Evolutionary conservation across 768 basidiomycete genomes (phyloP), one percentile per base, ranked within the genome.

Genomic region (Nidularia pulvinata): DNA sequence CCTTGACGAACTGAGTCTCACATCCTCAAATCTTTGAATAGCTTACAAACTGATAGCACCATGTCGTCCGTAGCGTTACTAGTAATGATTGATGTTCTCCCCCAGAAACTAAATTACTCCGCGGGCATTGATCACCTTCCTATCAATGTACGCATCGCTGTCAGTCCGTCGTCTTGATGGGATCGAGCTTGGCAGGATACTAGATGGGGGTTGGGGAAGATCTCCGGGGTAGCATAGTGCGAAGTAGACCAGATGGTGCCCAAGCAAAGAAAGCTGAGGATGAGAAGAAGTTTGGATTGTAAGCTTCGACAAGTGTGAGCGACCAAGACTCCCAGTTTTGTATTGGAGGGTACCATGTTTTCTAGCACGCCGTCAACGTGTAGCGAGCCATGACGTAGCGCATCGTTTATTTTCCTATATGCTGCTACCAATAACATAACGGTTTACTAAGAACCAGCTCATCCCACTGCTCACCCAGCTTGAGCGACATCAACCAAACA

Each of bases 221-320:
- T 94, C 54, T 94, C 89, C 0, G 93, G 81, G 0, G 93, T 95
- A 16, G 91, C 89, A 63, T 94, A 92, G 0, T 96, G 93, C 1
- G 95, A 98, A 1, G 95, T 94, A 0, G 95, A 95, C 97, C 97
- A 98, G 65, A 99, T 91, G 63, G 97, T 91, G 44, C 93, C 86
- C 2, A 99, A 74, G 11, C 92, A 88, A 0, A 95, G 97, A 66
- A 98, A 98, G 5, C 90, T 79, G 30, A 98, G 82, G 0, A 89
- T 88, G 5, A 99, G 83, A 11, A 92, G 92, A 34, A 99, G 82
- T 61, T 97, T 97, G 16, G 91, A 86, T 68, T 98, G 96, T n/a
- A 98, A 76, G 44, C 83, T 76, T 13, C 83, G 77, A 0, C 76
- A 66, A 37, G 82, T 59, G 48, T 72, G 59, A 14, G 62, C 65